Evolutionary conservation across 495 filamentous ascomycete species (phyloP), one percentile per base, ranked within the genome.

Genomic region (Astrocystis sublimbata): DNA sequence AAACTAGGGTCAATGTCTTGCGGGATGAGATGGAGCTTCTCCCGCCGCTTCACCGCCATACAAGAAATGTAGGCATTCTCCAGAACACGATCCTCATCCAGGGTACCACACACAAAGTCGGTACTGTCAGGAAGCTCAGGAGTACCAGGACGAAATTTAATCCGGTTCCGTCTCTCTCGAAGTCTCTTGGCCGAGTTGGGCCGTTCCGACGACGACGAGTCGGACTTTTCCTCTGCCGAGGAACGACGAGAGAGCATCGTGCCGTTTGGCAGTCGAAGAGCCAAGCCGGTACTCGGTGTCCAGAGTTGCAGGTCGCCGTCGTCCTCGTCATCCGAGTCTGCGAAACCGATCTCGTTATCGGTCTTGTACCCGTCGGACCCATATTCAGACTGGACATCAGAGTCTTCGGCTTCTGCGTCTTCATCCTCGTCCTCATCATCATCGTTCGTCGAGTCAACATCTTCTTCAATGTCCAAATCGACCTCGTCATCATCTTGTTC

Each of bases 1-100:
- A 98, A 98, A 71, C 91, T 96, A 9, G 94, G 94, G 69, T 98
- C 94, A 62, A 98, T 97, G 66, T 98, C 96, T 65, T 98, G 94
- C 42, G 94, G 92, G 26, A 91, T 89, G 28, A 80, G 67, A 58
- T 86, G 84, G 60, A 90, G 90, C 75, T 92, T 96, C 56, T 86
- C 87, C 42, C 87, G 86, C 60, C 89, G 89, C 38, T 91, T 85
- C 51, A 91, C 86, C 67, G 94, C 90, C 58, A 94, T 80, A 64
- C 88, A 90, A 10, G 90, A 91, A 49, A 96, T 85, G 72, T 97
- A 98, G 2, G 91, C 93, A 61, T 90, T 89, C 71, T 98, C 94
- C 40, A 98, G 75, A n/a, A 91, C 89, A 52, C 91, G 88, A 71
- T 98, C 94, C 71, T 98, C 94, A 68, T 98, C 94, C 17, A 98